phyloP scores from a whole-genome alignment of 805 yeast species.

The Torulaspora maleeae region DNA sequence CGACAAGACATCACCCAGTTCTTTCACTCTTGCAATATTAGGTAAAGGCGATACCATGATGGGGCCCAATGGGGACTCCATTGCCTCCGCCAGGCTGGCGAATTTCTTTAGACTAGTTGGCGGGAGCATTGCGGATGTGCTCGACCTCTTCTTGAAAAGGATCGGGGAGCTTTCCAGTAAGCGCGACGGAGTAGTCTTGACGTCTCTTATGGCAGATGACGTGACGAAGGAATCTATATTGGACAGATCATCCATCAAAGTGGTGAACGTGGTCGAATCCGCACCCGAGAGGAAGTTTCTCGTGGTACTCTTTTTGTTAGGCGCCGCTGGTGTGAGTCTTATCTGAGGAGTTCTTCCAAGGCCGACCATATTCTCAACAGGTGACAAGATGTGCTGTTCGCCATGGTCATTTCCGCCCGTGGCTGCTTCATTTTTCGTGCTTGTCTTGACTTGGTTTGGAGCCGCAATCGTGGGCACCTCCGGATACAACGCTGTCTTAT shows the following conservation, averaged over 20 bases:
- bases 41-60: slow-evolving; percentile 13
- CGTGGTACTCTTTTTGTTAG: slow-evolving; percentile 12
- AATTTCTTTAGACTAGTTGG: slow-evolving; percentile 78
- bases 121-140: slow-evolving; percentile 43
- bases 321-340: slow-evolving; percentile 18
- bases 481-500: slow-evolving; percentile 4
- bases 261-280: slow-evolving; percentile 16
- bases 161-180: slow-evolving; percentile 26
- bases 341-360: slow-evolving; percentile 9
- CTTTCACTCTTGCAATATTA: slow-evolving; percentile 3
- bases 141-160: slow-evolving; percentile 12
- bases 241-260: slow-evolving; percentile 26
- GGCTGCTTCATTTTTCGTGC: not conserved
- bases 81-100: slow-evolving; percentile 80
- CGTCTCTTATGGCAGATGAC: slow-evolving; percentile 26
- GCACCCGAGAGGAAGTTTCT: slow-evolving; percentile 14
- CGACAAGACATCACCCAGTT: slow-evolving; percentile 2
- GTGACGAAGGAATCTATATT: slow-evolving; percentile 25
- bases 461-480: slow-evolving; percentile 4
- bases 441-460: slow-evolving; percentile 6
- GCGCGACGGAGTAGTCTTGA: slow-evolving; percentile 13
- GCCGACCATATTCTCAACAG: not conserved
- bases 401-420: not conserved
- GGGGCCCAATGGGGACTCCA: slow-evolving; percentile 13
- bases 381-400: not conserved